phyloP scores from a whole-genome alignment of 2,329 filamentous ascomycete species.

The Fusarium penzigii region DNA sequence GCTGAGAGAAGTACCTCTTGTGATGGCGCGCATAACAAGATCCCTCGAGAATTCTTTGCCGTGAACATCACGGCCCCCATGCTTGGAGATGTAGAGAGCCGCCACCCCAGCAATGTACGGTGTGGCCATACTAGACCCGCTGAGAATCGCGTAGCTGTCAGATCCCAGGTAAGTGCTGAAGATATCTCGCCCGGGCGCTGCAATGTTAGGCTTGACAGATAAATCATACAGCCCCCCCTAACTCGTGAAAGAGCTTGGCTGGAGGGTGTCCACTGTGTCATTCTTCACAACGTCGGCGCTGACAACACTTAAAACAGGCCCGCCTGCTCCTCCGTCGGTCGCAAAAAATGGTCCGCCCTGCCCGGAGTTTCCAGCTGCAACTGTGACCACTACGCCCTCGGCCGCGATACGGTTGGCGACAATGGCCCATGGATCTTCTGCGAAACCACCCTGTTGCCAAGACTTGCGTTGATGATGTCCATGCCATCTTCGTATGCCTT shows the following conservation, averaged over 20 bases:
- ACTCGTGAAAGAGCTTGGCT: neutral
- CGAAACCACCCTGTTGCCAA: conserved; percentile 3
- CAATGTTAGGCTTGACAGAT: conserved; percentile 6
- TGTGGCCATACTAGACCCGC: conserved; percentile 10
- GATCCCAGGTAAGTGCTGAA: neutral
- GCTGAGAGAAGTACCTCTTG: neutral
- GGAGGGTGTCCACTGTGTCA: neutral
- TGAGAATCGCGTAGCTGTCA: neutral
- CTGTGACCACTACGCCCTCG: conserved; percentile 1
- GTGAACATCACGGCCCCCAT: conserved; percentile 1
- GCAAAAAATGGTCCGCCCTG: conserved; percentile 2
- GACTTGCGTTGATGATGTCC: conserved; percentile 7
- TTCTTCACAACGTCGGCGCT: neutral
- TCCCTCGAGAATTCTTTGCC: no score
- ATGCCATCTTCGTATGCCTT: conserved; percentile 15
- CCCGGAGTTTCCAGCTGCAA: conserved; percentile 6
- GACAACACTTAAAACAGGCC: conserved; percentile 2
- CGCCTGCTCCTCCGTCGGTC: conserved; percentile 2
- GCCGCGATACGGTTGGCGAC: conserved; percentile 1
- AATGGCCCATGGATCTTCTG: neutral
- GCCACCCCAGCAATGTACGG: conserved; percentile 9
- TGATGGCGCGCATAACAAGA: neutral
- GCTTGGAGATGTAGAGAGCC: conserved; percentile 6
- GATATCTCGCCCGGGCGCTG: conserved; percentile 2
- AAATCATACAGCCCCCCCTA: neutral